A percentile compares a stretch with the other conserved stretches of the same genome.
phyloP scores from a whole-genome alignment of 768 basidiomycete genomes.

The Suillus alpinus region DNA sequence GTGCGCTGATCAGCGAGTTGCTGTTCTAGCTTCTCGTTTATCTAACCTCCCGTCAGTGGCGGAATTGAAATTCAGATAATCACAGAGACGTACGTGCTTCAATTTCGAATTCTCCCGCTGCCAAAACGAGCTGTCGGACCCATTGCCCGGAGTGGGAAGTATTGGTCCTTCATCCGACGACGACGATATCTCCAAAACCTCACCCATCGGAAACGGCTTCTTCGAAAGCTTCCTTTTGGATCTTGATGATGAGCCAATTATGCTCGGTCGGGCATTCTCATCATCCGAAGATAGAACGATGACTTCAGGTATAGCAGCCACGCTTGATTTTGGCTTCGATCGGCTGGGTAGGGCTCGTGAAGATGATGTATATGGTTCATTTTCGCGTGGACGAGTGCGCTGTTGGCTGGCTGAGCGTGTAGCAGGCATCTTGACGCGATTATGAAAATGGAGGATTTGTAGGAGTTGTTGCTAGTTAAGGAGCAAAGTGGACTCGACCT shows the following conservation, averaged over 20 bases:
- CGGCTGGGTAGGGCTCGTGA: constrained; percentile 6
- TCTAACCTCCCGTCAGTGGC: not conserved
- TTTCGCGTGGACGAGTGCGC: not conserved
- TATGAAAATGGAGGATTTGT: not conserved
- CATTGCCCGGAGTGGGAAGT: constrained; percentile 13
- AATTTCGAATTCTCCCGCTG: constrained; percentile 41
- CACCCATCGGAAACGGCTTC: constrained; percentile 21
- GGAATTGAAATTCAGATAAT: not conserved
- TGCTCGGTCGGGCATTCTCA: constrained; percentile 22
- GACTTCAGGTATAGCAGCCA: constrained; percentile 20
- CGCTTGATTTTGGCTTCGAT: constrained; percentile 11
- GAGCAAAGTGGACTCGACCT: not conserved
- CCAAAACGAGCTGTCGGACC: constrained; percentile 22
- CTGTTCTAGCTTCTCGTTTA: not conserved
- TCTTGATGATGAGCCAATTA: constrained; percentile 13
- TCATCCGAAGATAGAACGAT: constrained; percentile 35
- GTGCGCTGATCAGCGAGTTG: constrained; percentile 16
- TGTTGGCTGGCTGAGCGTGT: constrained; percentile 28
- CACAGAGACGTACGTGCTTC: constrained; percentile 36
- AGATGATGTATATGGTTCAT: constrained; percentile 8
- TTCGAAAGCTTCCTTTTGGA: constrained; percentile 7
- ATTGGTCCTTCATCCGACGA: constrained; percentile 46
- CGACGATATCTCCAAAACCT: constrained; percentile 58
- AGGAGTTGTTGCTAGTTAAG: not conserved
- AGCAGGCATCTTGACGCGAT: constrained; percentile 21